phyloP scores from a whole-genome alignment of 2,329 filamentous ascomycete species.

The Rutstroemia sp. region DNA sequence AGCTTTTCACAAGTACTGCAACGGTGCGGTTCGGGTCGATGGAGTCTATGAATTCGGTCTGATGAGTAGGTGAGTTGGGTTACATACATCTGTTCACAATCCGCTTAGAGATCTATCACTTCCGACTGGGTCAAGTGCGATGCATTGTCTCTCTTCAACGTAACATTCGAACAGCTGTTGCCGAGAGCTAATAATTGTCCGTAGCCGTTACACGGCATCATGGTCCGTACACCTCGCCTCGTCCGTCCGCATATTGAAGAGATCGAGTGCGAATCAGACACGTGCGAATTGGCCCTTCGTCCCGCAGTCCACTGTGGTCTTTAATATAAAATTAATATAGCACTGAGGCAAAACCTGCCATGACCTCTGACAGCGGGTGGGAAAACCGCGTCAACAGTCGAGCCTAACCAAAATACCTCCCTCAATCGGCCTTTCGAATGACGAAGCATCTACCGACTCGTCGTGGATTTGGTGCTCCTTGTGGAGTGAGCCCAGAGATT shows the following conservation, averaged over 20 bases:
- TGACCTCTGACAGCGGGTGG: background rate
- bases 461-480: no score
- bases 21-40: background rate
- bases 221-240: background rate
- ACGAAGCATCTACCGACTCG: no score
- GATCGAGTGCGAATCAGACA: slow-evolving; percentile 4
- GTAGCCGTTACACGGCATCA: background rate
- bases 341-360: background rate
- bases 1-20: background rate
- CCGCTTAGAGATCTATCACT: background rate
- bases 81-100: background rate
- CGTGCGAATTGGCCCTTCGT: background rate
- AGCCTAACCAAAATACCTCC: background rate
- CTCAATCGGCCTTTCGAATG: no score
- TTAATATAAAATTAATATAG: background rate
- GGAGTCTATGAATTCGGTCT: background rate
- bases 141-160: background rate
- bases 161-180: background rate
- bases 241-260: background rate
- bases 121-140: slow-evolving; percentile 3
- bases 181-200: slow-evolving; percentile 5
- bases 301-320: background rate
- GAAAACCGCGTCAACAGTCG: background rate
- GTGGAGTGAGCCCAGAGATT: background rate
- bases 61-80: slow-evolving; percentile 1